Percentiles rank a stretch among this genome's conserved stretches.
Evolutionary conservation across 179 eudicot species (phyloP).

Genomic region (Pouteria campechiana): DNA sequence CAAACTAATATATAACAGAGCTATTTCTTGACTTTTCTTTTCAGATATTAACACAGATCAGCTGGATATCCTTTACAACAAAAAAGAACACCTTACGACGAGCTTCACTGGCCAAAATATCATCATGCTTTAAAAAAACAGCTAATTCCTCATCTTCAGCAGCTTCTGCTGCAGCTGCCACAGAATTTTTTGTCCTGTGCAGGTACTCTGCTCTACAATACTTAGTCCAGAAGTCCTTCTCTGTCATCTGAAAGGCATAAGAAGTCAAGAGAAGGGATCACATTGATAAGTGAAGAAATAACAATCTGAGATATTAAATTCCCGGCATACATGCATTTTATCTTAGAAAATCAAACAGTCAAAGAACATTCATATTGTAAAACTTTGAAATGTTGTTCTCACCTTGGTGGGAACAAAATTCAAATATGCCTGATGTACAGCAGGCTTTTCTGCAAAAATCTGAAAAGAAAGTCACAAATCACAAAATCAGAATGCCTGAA

Average conservation of each 20-base stretch:
- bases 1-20: not conserved
- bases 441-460: constrained; percentile 99
- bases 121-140: constrained; percentile 81
- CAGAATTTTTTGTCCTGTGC: constrained; percentile 79
- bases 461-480: constrained; percentile 16
- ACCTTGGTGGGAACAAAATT: constrained; percentile 83
- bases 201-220: constrained; percentile 95
- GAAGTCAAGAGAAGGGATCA: not conserved
- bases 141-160: constrained; percentile 95
- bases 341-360: too few species aligned
- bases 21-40: not conserved
- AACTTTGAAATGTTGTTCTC: constrained; percentile 4
- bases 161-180: constrained; percentile 97
- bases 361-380: too few species aligned
- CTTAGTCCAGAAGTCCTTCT: constrained; percentile 92
- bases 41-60: not conserved
- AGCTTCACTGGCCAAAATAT: constrained; percentile 72
- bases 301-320: too few species aligned
- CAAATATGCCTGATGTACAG: constrained; percentile 86
- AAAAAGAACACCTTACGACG: constrained; percentile 57
- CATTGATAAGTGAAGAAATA: too few species aligned
- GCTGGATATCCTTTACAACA: too few species aligned
- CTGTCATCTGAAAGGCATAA: constrained; percentile 62
- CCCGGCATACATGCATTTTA: too few species aligned
- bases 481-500: not conserved